Percentiles rank a stretch among this genome's conserved stretches.
phyloP scores from a whole-genome alignment of 441 rosid species.

The Breynia disticha region DNA sequence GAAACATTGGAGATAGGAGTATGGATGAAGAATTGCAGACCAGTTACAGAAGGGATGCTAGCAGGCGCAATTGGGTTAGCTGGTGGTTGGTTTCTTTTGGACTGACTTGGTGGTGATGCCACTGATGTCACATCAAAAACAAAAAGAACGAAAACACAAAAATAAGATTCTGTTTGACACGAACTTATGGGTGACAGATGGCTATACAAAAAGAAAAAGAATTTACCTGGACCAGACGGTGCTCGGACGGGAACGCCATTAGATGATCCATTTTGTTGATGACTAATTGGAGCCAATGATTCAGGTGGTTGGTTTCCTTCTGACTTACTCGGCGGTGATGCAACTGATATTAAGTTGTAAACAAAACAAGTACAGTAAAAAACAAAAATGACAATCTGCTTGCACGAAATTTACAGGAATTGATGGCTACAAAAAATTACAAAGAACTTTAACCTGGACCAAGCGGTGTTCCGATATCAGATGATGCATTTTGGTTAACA shows the following conservation, averaged over 20 bases:
- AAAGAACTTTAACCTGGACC: conserved; percentile 20
- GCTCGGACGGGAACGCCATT: conserved; percentile 15
- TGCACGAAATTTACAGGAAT: conserved; percentile 2
- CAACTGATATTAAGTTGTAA: neutral
- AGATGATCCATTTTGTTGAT: conserved; percentile 18
- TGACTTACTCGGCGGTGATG: neutral
- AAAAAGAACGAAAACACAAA: neutral
- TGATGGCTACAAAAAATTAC: neutral
- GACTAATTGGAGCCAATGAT: conserved; percentile 4
- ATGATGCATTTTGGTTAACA: conserved; percentile 20
- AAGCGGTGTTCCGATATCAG: conserved; percentile 18
- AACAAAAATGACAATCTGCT: conserved; percentile 5
- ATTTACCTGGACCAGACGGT: conserved; percentile 28
- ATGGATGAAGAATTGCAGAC: conserved; percentile 12
- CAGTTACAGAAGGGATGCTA: conserved; percentile 17
- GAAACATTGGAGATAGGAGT: conserved; percentile 2
- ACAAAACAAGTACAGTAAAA: neutral
- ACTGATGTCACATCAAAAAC: conserved; percentile 13
- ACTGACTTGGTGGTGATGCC: conserved; percentile 28
- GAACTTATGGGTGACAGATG: conserved; percentile 1
- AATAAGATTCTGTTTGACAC: conserved; percentile 7
- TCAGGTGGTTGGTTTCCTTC: neutral
- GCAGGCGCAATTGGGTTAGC: conserved; percentile 17
- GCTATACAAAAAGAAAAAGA: conserved; percentile 1
- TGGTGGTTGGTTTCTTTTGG: conserved; percentile 17